These are phyloP conservation scores for Colletotrichum sp. DNA, from an alignment of 2,329 filamentous ascomycete genomes.

Conservation along the genomic window DNA sequence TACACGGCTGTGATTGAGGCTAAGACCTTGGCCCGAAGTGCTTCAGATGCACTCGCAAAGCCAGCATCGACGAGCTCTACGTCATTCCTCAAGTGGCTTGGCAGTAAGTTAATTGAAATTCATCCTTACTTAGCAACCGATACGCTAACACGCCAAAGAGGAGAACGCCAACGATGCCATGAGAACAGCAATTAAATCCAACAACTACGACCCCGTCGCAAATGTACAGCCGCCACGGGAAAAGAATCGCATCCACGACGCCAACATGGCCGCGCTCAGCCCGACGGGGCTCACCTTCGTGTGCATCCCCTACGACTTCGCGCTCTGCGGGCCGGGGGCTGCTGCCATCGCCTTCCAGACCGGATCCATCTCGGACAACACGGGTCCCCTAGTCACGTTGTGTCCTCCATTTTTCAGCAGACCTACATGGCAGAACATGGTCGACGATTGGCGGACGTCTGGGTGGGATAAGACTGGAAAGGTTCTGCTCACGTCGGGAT, in stretches of 20 bases:
- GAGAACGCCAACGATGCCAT: neutral
- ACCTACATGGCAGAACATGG: neutral
- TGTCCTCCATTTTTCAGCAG: neutral
- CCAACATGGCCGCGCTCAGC: neutral
- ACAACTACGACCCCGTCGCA: neutral
- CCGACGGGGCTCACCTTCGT: neutral
- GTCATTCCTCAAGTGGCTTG: neutral
- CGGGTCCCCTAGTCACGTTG: neutral
- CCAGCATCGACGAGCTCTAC: neutral
- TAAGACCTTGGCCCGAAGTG: neutral
- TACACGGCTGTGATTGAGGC: neutral
- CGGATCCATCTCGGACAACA: neutral
- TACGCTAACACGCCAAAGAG: neutral
- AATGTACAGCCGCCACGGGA: neutral
- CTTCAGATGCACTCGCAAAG: neutral
- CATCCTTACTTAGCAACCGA: neutral
- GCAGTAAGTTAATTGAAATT: neutral
- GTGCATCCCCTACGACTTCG: neutral
- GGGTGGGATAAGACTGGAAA: neutral
- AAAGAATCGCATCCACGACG: neutral
- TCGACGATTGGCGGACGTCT: neutral
- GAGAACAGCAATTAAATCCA: neutral
- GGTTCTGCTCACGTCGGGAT: neutral
- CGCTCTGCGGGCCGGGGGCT: neutral
- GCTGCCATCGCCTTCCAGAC: neutral